These are phyloP conservation scores for Glutinoglossum americanum DNA, from an alignment of 495 filamentous ascomycete species.

Conservation along the genomic window DNA sequence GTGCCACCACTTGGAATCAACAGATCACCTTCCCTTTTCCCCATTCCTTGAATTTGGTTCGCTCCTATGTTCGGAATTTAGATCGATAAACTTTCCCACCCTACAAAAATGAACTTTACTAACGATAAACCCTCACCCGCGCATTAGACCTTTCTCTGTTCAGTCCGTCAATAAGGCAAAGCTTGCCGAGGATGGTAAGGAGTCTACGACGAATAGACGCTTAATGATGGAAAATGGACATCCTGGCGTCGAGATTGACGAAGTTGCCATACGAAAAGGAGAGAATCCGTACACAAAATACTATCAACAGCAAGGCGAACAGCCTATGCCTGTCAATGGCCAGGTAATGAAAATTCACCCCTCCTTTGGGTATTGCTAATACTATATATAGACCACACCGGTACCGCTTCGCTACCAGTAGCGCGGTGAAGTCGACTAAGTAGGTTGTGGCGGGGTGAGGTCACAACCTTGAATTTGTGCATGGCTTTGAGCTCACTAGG, in stretches of 20 bases:
- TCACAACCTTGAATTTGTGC: not conserved
- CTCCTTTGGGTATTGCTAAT: not conserved
- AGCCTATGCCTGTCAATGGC: conserved; percentile 3
- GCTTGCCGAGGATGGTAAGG: conserved; percentile 28
- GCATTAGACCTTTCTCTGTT: conserved; percentile 27
- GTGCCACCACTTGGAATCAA: not conserved
- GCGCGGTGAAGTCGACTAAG: not conserved
- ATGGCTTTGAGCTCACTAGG: not conserved
- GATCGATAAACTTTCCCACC: not conserved
- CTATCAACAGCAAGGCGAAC: conserved; percentile 31
- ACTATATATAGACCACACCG: not conserved
- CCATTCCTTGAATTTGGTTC: not conserved
- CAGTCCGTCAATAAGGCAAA: conserved; percentile 23
- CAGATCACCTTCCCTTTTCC: not conserved
- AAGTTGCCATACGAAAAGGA: conserved; percentile 36
- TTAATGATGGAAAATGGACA: conserved; percentile 37
- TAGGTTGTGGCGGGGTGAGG: not conserved
- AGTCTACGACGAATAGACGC: conserved; percentile 22
- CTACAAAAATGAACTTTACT: not conserved
- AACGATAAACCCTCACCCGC: not conserved
- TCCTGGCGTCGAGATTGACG: conserved; percentile 35
- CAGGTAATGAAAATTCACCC: not conserved
- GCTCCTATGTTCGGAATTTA: not conserved
- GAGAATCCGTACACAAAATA: conserved; percentile 43
- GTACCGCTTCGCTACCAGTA: not conserved